Base-by-base conservation (phyloP, 768 basidiomycete species). In the Amanita rimosa region DNA sequence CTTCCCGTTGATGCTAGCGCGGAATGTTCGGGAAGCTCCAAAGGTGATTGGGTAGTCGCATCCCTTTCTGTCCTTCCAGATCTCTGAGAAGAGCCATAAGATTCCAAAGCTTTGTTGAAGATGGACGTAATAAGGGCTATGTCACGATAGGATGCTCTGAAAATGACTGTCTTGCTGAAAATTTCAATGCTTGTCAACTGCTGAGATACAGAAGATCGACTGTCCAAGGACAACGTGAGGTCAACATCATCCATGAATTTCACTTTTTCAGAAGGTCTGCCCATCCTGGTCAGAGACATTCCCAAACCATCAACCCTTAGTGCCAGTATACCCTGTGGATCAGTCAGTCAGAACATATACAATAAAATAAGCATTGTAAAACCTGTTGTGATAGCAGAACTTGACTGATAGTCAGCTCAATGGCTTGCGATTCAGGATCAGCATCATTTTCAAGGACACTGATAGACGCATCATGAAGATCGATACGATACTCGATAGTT, bases 111-210 rank as follows among this genome's bases (percentile, higher is more conserved):
- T 53, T 84, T 90, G 61, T 91, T 90, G 56, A 88, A 74, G 53
- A 95, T 94, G 3, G 80, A 69, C 40, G 75, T 81, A 54, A 98
- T 97, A 54, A 98, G 75, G 54, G 78, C 79, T 62, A 98, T 89
- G 60, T 99, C 96, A 16, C 90, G 79, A 58, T 93, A 92, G 0
- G 95, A 97, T n/a, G 91, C 91, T 21, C 96, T 78, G 62, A 99
- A 84, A 47, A 97, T 76, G 55, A 99, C 75, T 1, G 93, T 85
- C 52, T 88, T 84, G 21, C 80, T 67, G 14, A 74, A 70, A n/a
- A 93, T 60, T 59, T 96, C 93, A 51, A 97, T 83, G 57, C 73
- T 90, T 8, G 85, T 84, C 69, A 82, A 83, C 54, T 84, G 79
- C 45, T 85, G 81, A 10, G 65, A 71, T 0, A 70, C 65, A n/a